Percentiles rank a stretch among this genome's conserved stretches.
phyloP scores from a whole-genome alignment of 2,329 filamentous ascomycete genomes.

The Penicillium sp. region DNA sequence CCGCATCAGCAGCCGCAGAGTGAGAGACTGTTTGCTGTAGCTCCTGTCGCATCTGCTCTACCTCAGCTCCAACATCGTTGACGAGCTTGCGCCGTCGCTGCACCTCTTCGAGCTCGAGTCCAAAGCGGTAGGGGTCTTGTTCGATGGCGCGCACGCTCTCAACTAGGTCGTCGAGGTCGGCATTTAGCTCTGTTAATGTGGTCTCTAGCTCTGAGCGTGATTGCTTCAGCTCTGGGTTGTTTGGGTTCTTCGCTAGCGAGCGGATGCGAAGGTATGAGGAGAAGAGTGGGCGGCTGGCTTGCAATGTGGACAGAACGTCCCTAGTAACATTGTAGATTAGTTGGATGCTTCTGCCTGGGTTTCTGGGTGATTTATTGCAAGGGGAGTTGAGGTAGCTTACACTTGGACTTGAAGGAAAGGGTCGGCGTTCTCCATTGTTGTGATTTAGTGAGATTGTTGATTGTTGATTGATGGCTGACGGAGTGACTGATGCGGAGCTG shows the following conservation, averaged over 20 bases:
- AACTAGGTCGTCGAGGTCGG: constrained; percentile 85
- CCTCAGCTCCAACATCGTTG: constrained; percentile 82
- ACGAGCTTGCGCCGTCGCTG: constrained; percentile 77
- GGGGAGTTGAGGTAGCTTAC: constrained; percentile 27
- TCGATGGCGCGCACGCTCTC: constrained; percentile 87
- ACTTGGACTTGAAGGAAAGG: constrained; percentile 52
- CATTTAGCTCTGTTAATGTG: constrained; percentile 71
- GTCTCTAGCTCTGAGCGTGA: constrained; percentile 73
- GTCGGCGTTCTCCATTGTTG: constrained; percentile 39
- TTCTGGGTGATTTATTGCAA: neutral
- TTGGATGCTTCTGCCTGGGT: neutral
- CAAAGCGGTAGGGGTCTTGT: constrained; percentile 81
- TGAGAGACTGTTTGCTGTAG: constrained; percentile 59
- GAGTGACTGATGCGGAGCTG: neutral
- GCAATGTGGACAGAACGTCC: constrained; percentile 83
- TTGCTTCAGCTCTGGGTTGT: constrained; percentile 69
- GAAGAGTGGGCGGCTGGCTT: constrained; percentile 81
- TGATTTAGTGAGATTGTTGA: constrained; percentile 7
- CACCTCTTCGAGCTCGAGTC: constrained; percentile 80
- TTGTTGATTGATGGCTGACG: neutral
- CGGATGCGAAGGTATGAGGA: constrained; percentile 94
- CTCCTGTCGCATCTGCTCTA: constrained; percentile 86
- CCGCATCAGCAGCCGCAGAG: constrained; percentile 32
- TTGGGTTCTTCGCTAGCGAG: constrained; percentile 70
- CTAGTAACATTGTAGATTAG: constrained; percentile 48